These are phyloP conservation scores for Penicillium sp. DNA, from an alignment of 2,329 filamentous ascomycete species.

Conservation along the genomic window DNA sequence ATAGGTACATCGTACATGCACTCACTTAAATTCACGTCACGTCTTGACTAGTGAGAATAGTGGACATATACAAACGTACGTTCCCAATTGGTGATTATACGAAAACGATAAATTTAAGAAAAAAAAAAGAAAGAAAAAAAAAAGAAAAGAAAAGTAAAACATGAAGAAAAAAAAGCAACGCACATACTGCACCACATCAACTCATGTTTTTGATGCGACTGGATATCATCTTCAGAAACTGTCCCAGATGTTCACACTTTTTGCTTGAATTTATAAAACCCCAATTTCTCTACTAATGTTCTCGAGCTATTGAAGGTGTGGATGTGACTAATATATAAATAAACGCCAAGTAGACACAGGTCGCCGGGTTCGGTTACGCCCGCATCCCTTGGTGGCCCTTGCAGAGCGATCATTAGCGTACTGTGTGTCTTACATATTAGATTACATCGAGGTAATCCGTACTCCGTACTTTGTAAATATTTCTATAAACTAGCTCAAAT, in stretches of 20 bases:
- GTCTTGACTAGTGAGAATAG: not conserved
- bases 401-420: not conserved
- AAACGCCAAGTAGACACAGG: slow-evolving; percentile 8
- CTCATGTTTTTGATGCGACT: not conserved
- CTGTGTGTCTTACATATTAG: no score
- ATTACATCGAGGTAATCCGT: not conserved
- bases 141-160: not conserved
- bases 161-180: not conserved
- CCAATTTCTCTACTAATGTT: not conserved
- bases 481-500: not conserved
- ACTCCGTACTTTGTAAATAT: not conserved
- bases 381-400: slow-evolving; percentile 10
- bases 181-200: not conserved
- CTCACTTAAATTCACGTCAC: not conserved
- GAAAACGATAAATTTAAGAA: not conserved
- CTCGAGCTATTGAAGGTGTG: not conserved
- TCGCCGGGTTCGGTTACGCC: slow-evolving; percentile 3
- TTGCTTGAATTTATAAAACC: not conserved
- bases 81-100: not conserved
- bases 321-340: not conserved
- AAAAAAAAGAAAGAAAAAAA: not conserved
- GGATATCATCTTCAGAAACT: not conserved
- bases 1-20: not conserved
- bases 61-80: not conserved
- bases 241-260: not conserved